Evolutionary conservation across 371 early-diverging fungal genomes (phyloP).

Genomic region (Capniomyces stellatus): DNA sequence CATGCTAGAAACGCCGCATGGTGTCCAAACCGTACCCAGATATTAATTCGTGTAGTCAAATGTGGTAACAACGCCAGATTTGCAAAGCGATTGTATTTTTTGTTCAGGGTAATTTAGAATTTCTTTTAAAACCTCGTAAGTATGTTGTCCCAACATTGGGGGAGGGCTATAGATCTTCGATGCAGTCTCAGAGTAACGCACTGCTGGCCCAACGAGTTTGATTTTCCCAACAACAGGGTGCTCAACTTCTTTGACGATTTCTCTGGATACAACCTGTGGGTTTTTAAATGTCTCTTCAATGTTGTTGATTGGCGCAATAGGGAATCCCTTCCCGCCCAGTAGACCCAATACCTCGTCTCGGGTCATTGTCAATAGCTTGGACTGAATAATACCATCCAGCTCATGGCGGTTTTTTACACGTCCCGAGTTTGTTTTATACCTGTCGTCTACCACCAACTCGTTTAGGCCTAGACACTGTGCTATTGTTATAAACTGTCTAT

Average conservation of each 20-base stretch:
- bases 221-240: slow-evolving; percentile 67
- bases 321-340: slow-evolving; percentile 49
- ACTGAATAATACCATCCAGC: slow-evolving; percentile 34
- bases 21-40: too few relatives aligned
- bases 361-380: slow-evolving; percentile 29
- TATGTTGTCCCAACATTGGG: slow-evolving; percentile 77
- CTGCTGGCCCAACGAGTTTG: slow-evolving; percentile 56
- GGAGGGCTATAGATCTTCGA: slow-evolving; percentile 56
- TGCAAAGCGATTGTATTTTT: slow-evolving; percentile 21
- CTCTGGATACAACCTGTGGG: slow-evolving; percentile 62
- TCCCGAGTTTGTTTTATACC: slow-evolving; percentile 42
- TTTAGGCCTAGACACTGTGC: slow-evolving; percentile 31
- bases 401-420: slow-evolving; percentile 53
- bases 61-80: slow-evolving; percentile 7
- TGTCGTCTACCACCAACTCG: slow-evolving; percentile 27
- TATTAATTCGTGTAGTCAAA: too few relatives aligned
- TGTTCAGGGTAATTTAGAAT: slow-evolving; percentile 35
- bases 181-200: slow-evolving; percentile 50
- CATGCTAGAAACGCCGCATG: too few relatives aligned
- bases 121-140: slow-evolving; percentile 41
- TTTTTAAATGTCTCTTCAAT: slow-evolving; percentile 68
- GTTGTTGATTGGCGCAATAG: slow-evolving; percentile 74
- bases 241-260: slow-evolving; percentile 56
- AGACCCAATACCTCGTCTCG: slow-evolving; percentile 41
- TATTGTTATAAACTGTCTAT: slow-evolving; percentile 55